phyloP scores from a whole-genome alignment of 2,329 filamentous ascomycete genomes.

The Diplodia mutila region DNA sequence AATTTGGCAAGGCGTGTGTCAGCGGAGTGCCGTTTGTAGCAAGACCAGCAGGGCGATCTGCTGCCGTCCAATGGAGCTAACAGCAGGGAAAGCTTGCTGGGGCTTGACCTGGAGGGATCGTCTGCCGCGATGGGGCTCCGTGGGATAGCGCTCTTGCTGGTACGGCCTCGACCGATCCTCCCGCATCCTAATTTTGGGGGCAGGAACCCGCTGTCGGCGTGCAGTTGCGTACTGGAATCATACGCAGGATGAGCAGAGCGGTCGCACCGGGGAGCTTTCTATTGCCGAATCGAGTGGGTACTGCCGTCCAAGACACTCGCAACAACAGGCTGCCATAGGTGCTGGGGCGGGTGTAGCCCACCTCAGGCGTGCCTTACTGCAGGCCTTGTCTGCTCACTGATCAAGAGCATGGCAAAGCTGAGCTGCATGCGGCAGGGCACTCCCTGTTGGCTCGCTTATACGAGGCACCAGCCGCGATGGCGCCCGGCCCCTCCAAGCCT shows the following conservation, averaged over 20 bases:
- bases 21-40: not conserved
- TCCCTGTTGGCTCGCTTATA: constrained; percentile 16
- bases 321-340: not conserved
- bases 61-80: not conserved
- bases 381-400: not conserved
- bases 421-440: not conserved
- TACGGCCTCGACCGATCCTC: not conserved
- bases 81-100: not conserved
- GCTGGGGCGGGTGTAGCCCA: not conserved
- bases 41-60: not conserved
- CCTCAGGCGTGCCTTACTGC: constrained; percentile 14
- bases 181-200: not conserved
- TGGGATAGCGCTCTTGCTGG: not conserved
- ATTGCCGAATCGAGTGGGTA: too few species aligned
- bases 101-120: not conserved
- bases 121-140: constrained; percentile 1
- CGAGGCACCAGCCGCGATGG: not conserved
- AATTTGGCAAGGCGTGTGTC: not conserved
- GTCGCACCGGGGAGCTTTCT: not conserved
- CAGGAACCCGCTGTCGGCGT: not conserved
- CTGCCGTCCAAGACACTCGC: not conserved
- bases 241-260: not conserved
- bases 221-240: not conserved
- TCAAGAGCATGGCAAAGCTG: not conserved
- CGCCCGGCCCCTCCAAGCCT: not conserved